Conservation (phyloP, 495 filamentous ascomycete species). For the Saxispiralis lemnorum region DNA sequence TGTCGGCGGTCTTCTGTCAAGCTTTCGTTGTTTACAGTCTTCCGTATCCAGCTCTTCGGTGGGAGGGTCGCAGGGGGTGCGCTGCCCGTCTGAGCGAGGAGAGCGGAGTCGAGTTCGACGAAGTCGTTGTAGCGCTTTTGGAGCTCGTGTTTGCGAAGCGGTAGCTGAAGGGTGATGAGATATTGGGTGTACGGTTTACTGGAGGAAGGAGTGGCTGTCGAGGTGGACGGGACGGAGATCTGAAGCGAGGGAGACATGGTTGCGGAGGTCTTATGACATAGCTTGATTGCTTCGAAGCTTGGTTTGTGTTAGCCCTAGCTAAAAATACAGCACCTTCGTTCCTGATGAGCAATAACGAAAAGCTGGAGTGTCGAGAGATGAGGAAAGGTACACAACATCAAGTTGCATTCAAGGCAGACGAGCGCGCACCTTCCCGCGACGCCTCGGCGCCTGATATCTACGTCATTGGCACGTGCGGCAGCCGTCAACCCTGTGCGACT, state of each 20-base stretch:
- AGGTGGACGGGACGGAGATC: constrained; percentile 62
- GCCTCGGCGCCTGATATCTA: too few relatives aligned
- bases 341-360: too few relatives aligned
- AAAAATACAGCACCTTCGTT: too few relatives aligned
- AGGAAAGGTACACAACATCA: neutral
- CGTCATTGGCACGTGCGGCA: too few relatives aligned
- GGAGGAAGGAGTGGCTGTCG: constrained; percentile 21
- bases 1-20: constrained; percentile 64
- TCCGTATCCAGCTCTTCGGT: constrained; percentile 68
- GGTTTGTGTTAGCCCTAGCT: too few relatives aligned
- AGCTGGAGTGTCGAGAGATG: too few relatives aligned
- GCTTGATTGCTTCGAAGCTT: too few relatives aligned
- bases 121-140: constrained; percentile 95
- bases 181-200: constrained; percentile 73
- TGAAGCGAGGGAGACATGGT: constrained; percentile 59
- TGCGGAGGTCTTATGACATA: too few relatives aligned
- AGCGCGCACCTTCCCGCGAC: neutral
- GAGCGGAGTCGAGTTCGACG: constrained; percentile 48
- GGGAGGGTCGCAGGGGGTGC: constrained; percentile 53
- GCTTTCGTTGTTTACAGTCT: constrained; percentile 54
- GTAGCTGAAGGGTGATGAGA: constrained; percentile 74
- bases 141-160: constrained; percentile 71
- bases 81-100: constrained; percentile 43
- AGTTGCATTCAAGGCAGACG: neutral
- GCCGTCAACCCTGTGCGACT: too few relatives aligned